Conservation (phyloP, 2,329 filamentous ascomycete species). For the Colletotrichum sp. region DNA sequence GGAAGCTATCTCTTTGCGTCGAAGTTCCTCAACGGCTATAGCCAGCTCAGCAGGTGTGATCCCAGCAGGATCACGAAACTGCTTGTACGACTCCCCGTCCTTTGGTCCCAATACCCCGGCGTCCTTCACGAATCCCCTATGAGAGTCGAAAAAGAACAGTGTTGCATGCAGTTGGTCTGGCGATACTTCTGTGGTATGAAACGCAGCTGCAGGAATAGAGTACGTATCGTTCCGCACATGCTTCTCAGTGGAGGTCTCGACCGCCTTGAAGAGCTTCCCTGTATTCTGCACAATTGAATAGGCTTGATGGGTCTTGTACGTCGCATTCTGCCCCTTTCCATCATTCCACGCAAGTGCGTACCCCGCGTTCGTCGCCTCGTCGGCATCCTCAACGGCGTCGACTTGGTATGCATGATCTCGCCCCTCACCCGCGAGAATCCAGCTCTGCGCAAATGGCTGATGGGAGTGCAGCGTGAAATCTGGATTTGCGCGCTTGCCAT, state of each 20-base stretch:
- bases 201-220: slow-evolving; percentile 31
- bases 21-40: slow-evolving; percentile 19
- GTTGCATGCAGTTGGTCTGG: slow-evolving; percentile 36
- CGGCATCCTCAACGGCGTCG: slow-evolving; percentile 12
- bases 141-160: slow-evolving; percentile 39
- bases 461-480: slow-evolving; percentile 36
- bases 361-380: slow-evolving; percentile 32
- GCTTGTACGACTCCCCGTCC: slow-evolving; percentile 24
- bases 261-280: slow-evolving; percentile 23
- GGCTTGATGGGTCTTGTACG: slow-evolving; percentile 28
- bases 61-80: slow-evolving; percentile 26
- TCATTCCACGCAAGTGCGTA: slow-evolving; percentile 33
- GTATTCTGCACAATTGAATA: slow-evolving; percentile 32
- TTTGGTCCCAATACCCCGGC: slow-evolving; percentile 36
- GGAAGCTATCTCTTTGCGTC: not conserved
- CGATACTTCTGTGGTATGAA: slow-evolving; percentile 32
- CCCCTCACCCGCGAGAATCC: slow-evolving; percentile 39
- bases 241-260: not conserved
- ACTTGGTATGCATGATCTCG: slow-evolving; percentile 33
- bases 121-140: slow-evolving; percentile 32
- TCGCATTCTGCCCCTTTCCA: slow-evolving; percentile 17
- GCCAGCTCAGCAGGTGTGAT: slow-evolving; percentile 24
- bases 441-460: slow-evolving; percentile 39
- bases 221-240: slow-evolving; percentile 30
- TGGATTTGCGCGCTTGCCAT: slow-evolving; percentile 30